Base-by-base conservation (phyloP, 2,329 filamentous ascomycete genomes). In the Trichoderma breve region DNA sequence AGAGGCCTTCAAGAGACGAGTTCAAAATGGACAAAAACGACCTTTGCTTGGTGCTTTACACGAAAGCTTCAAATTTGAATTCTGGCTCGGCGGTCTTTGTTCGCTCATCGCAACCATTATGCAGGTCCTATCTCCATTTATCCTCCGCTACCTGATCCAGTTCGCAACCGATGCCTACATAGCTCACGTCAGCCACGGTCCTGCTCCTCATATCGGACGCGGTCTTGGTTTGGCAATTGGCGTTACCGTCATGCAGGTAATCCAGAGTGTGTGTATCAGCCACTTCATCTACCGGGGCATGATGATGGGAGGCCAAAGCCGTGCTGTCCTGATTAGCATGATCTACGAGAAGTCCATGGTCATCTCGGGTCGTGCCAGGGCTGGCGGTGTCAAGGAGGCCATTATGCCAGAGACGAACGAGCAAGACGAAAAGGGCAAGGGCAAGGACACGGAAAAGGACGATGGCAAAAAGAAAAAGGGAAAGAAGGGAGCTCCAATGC, bases 301-400 rank as follows among this genome's bases (percentile, higher is more conserved):
- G 92, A 91, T 97, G 83, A 89, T 97, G 51, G 96, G 95, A 74
- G 96, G 94, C 0, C 91, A 98, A 82, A 84, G 89, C 8, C 88
- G 95, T 79, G 94, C 91, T 1, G 92, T 93, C 0, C 84, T 98
- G 57, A 97, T 98, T 75, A 89, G 92, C 26, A 83, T 94, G 72
- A 94, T 98, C 72, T 98, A 97, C 78, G 93, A 96, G 79, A 98
- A 98, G 81, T 90, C 94, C 3, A 94, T 98, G 91, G 91, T 90
- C 65, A 88, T 98, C 18, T 98, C 95, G 0, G 93, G 92, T 12
- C 88, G 95, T 65, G 96, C 96, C 26, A 96, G 91, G 81, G 94
- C 95, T 12, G 95, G 95, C 55, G 94, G 93, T 30, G 82, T 80
- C 53, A 84, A 84, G 24, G 74, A 74, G 6, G 71, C 72, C 30